Evolutionary conservation across 2,329 filamentous ascomycete genomes (phyloP), one percentile per base, ranked within the genome.

Genomic region (Pseudogymnoascus sp.): DNA sequence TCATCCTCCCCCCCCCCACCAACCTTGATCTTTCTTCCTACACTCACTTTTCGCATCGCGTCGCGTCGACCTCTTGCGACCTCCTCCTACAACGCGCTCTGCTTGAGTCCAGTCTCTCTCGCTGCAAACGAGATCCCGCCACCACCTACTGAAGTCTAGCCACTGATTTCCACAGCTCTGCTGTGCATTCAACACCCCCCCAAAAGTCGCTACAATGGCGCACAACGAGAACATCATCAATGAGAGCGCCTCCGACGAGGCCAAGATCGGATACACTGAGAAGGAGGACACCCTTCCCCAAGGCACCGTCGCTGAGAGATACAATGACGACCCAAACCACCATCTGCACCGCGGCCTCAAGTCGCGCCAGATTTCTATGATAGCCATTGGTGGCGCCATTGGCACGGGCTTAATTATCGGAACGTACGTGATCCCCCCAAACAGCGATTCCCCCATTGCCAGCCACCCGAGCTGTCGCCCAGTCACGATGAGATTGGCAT

Each of bases 361-460:
- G 65, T 79, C 80, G 36, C 74, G 81, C 58, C 81, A 84, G 64
- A 80, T 84, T 62, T 79, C 80, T 68, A 84, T 85, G 82, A 84
- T 85, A 75, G 88, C 88, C 67, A 88, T 91, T 63, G 88, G 88
- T 69, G 89, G 89, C 72, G 87, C 88, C 65, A 85, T 91, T 64
- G 88, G 84, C 62, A 90, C 69, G 5, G 88, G 88, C 72, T 78
- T 91, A 62, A 88, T 91, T 66, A 87, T 91, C 69, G 88, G 88
- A 65, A 86, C 83, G 68, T 69, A 60, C 38, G 65, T 64, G 17
- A 68, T 66, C 8, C 8, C 69, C 6, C 61, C 64, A 10, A 65
- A 27, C 35, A 38, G 35, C 35, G 35, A 38, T 38, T 38, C 35
- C 48, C 33, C 5, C 9, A 48, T 35, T 17, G 8, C 58, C 31